A percentile compares a stretch with the other conserved stretches of the same genome.
These are phyloP conservation scores for Leccinum ochraceum DNA, from an alignment of 768 basidiomycete genomes.

Conservation along the genomic window DNA sequence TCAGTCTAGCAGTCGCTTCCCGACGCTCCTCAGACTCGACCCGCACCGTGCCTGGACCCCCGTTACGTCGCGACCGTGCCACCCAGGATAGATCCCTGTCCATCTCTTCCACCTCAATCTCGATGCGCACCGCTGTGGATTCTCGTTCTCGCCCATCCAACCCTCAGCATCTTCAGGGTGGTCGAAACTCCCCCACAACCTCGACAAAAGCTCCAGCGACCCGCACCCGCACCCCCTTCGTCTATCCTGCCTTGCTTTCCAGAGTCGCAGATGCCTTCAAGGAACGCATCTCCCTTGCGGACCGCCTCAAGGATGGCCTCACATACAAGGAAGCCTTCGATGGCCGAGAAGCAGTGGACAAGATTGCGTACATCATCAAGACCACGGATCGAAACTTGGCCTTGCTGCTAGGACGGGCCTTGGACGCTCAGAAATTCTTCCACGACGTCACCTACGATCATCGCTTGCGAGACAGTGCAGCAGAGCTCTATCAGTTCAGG, in stretches of 20 bases:
- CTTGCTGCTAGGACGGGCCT: constrained; percentile 87
- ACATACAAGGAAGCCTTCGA: constrained; percentile 97
- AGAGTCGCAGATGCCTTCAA: constrained; percentile 94
- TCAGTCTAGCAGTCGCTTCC: constrained; percentile 26
- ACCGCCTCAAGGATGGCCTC: constrained; percentile 91
- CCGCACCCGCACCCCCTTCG: constrained; percentile 62
- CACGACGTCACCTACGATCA: constrained; percentile 99
- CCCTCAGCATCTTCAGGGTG: constrained; percentile 39
- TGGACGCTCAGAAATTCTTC: constrained; percentile 98
- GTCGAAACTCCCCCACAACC: constrained; percentile 38
- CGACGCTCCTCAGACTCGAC: constrained; percentile 74
- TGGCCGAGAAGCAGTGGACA: constrained; percentile 95
- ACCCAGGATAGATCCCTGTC: constrained; percentile 75
- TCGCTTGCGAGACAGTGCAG: constrained; percentile 82
- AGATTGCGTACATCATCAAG: constrained; percentile 97
- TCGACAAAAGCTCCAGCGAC: constrained; percentile 38
- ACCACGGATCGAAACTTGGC: constrained; percentile 97
- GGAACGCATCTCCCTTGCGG: constrained; percentile 71
- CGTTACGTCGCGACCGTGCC: constrained; percentile 58
- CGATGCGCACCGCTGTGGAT: constrained; percentile 49
- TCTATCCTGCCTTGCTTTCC: constrained; percentile 96
- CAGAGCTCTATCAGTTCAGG: constrained; percentile 92
- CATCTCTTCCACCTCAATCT: constrained; percentile 61
- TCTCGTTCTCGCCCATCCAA: constrained; percentile 37
- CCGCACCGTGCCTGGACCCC: constrained; percentile 55